phyloP scores from a whole-genome alignment of 495 filamentous ascomycete genomes.

The Neurospora discreta region DNA sequence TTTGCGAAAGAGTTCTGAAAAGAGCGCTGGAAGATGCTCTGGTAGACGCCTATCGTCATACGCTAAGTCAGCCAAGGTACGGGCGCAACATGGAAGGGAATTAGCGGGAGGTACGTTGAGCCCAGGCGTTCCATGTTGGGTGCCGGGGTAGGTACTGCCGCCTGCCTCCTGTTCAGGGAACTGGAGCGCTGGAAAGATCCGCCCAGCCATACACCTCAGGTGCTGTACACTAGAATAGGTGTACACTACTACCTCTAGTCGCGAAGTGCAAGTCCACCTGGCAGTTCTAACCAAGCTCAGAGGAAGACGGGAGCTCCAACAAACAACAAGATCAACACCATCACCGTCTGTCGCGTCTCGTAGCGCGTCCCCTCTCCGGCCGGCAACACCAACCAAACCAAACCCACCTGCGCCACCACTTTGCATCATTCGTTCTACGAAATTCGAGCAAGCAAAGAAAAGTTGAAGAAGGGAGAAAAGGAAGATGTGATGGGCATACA shows the following conservation, averaged over 20 bases:
- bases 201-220: too few species aligned
- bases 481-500: not conserved
- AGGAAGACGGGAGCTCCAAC: too few species aligned
- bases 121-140: too few species aligned
- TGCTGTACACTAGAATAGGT: too few species aligned
- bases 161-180: too few species aligned
- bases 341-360: not conserved
- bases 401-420: not conserved
- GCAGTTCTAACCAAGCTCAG: too few species aligned
- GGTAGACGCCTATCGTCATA: not conserved
- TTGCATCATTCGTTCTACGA: not conserved
- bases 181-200: too few species aligned
- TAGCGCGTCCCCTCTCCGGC: not conserved
- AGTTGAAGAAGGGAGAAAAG: not conserved
- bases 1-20: conserved; percentile 10
- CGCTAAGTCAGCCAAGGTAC: not conserved
- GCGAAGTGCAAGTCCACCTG: too few species aligned
- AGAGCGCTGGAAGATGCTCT: not conserved
- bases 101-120: too few species aligned
- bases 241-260: too few species aligned
- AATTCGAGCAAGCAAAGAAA: not conserved
- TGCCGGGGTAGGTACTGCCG: too few species aligned
- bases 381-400: not conserved
- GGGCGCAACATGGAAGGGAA: too few species aligned
- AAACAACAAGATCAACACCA: not conserved